Base-by-base conservation (phyloP, 2,329 filamentous ascomycete species). In the Coccinonectria pachysandricola region DNA sequence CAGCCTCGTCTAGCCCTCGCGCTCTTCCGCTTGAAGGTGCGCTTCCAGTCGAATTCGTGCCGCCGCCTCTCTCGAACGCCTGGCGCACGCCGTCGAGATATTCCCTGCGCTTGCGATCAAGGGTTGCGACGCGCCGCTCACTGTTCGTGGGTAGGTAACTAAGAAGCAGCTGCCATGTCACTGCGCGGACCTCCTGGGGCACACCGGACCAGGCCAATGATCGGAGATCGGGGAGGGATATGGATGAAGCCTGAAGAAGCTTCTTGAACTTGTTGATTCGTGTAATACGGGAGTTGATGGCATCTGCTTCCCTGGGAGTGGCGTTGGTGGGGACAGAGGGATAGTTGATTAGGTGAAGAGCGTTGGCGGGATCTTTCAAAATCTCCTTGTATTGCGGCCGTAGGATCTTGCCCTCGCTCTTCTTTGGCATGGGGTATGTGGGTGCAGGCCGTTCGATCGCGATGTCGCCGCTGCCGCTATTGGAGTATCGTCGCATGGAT, bases 221-320 rank as follows among this genome's bases (percentile, higher is more conserved):
- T 36, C 91, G 74, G 13, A 98, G 66, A 27, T 96, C 88, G 11
- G 79, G 64, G 3, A 96, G 59, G 2, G 85, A 79, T 43, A 98
- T 91, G 1, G 83, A 86, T 20, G 84, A 94, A 12, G 88, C 75
- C 58, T 98, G 91, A 6, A 98, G 65, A 27, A 98, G 83, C 45
- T 80, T 81, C 57, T 98, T 98, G 62, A 98, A 98, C 52, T 96
- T 96, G 60, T 98, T 95, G 52, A 98, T 98, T 36, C 91, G 78
- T 6, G 83, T 81, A 44, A 94, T 91, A 34, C 85, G 76, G 22
- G 87, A 81, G 30, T 82, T 87, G 49, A 93, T 78, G 8, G 78
- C 79, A 49, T 96, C 88, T 11, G 79, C 65, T 49, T 95, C 85
- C 52, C 92, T 96, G 2, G 78, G 68, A 1, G 76, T 71, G 3